Percentiles rank a stretch among this genome's conserved stretches.
Conservation (phyloP, 768 basidiomycete species). For the Auricularia sp. region DNA sequence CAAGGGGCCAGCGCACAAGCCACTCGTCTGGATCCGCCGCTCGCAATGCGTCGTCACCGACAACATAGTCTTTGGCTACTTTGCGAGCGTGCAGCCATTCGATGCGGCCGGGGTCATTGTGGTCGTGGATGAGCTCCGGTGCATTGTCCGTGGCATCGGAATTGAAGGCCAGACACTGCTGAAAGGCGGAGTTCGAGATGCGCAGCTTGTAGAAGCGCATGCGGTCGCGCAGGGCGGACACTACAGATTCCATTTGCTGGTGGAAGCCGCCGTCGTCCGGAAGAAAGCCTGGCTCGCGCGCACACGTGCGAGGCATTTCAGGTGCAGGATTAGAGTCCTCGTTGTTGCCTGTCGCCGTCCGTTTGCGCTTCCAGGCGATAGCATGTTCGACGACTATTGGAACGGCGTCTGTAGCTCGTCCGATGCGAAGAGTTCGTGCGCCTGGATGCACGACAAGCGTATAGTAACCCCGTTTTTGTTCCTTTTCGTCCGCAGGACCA, state of each 20-base stretch:
- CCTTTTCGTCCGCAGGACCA: constrained; percentile 28
- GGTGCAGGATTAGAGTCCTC: background rate
- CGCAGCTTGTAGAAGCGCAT: constrained; percentile 82
- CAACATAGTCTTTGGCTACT: constrained; percentile 38
- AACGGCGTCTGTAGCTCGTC: constrained; percentile 66
- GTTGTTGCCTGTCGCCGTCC: constrained; percentile 11
- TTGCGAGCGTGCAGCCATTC: constrained; percentile 67
- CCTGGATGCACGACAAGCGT: constrained; percentile 75
- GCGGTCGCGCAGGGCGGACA: constrained; percentile 67
- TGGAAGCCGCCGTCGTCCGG: constrained; percentile 48
- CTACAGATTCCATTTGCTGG: constrained; percentile 64
- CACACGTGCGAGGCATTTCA: background rate
- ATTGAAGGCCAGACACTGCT: constrained; percentile 18
- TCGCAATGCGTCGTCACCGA: constrained; percentile 62
- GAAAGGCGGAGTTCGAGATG: constrained; percentile 53
- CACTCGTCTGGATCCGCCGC: constrained; percentile 57
- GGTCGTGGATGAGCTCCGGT: constrained; percentile 76
- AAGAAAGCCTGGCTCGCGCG: background rate
- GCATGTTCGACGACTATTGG: constrained; percentile 61
- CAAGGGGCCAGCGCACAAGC: constrained; percentile 75
- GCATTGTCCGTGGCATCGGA: constrained; percentile 32
- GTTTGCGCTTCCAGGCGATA: constrained; percentile 47
- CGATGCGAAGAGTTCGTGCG: constrained; percentile 62
- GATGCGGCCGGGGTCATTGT: constrained; percentile 71
- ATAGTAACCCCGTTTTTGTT: constrained; percentile 53